These are phyloP conservation scores for Boletellus emodensis DNA, from an alignment of 768 basidiomycete species.

Conservation along the genomic window DNA sequence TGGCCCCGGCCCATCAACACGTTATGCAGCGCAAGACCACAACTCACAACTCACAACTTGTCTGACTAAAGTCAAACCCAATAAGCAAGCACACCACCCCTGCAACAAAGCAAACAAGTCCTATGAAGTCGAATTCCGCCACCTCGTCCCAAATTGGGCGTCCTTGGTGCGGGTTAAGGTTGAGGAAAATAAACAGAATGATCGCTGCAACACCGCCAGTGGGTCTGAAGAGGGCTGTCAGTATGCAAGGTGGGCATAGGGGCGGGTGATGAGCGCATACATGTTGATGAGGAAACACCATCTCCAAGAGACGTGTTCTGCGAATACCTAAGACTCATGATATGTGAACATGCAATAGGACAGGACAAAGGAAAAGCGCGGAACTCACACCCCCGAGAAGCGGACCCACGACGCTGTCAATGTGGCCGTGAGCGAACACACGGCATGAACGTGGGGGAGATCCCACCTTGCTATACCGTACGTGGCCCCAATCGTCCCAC, in stretches of 20 bases:
- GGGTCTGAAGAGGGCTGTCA: constrained; percentile 43
- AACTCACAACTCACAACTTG: constrained; percentile 46
- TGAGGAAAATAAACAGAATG: constrained; percentile 69
- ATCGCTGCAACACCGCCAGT: constrained; percentile 63
- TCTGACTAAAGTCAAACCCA: constrained; percentile 71
- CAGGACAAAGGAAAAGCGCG: not conserved
- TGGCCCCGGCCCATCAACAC: not conserved
- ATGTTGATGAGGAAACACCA: constrained; percentile 84
- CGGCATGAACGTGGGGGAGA: not conserved
- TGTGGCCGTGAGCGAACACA: not conserved
- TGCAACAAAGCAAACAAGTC: constrained; percentile 55
- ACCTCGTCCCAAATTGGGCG: constrained; percentile 55
- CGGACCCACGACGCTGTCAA: constrained; percentile 62
- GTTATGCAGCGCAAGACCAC: not conserved
- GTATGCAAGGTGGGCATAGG: not conserved
- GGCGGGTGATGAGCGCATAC: constrained; percentile 33
- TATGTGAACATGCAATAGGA: constrained; percentile 1
- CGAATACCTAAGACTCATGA: constrained; percentile 46
- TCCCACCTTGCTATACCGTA: constrained; percentile 61
- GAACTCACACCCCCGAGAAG: constrained; percentile 69
- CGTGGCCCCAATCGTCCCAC: constrained; percentile 67
- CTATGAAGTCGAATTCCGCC: constrained; percentile 66
- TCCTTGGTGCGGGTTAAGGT: constrained; percentile 68
- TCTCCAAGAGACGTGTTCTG: constrained; percentile 70
- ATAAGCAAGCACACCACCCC: constrained; percentile 68